Conservation (phyloP, 352 stramenopile genomes). For the Pythium periplocum region DNA sequence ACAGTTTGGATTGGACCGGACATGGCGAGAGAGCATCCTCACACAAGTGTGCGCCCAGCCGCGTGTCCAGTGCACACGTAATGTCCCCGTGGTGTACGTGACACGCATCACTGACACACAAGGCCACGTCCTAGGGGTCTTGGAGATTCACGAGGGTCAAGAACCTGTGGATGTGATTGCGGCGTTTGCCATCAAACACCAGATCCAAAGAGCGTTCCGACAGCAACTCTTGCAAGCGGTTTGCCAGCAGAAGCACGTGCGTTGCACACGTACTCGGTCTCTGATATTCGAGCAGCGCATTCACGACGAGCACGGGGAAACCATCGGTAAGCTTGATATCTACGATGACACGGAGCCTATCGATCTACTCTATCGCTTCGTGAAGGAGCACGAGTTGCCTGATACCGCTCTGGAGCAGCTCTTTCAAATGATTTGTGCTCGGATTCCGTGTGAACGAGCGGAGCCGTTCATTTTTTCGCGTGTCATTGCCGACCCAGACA, state of each 20-base stretch:
- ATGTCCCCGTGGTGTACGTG: constrained; percentile 32
- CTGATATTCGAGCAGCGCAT: constrained; percentile 48
- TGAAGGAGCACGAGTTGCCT: constrained; percentile 40
- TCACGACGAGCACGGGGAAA: constrained; percentile 11
- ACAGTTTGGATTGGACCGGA: constrained; percentile 6
- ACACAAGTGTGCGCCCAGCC: constrained; percentile 11
- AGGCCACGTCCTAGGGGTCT: constrained; percentile 24
- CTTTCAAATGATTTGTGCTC: constrained; percentile 25
- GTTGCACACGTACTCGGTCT: constrained; percentile 34
- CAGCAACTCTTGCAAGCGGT: constrained; percentile 35
- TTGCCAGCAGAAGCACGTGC: constrained; percentile 26
- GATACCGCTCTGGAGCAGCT: constrained; percentile 34
- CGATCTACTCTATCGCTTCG: constrained; percentile 68
- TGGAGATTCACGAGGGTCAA: constrained; percentile 47
- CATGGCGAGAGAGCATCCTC: constrained; percentile 14
- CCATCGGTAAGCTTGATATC: constrained; percentile 52
- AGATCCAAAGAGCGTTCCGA: constrained; percentile 21
- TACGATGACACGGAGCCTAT: constrained; percentile 61
- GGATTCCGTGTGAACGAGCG: constrained; percentile 29
- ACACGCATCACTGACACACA: constrained; percentile 26
- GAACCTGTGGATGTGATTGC: constrained; percentile 47
- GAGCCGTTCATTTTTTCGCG: constrained; percentile 49
- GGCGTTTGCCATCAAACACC: constrained; percentile 29
- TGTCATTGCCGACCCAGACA: constrained; percentile 25
- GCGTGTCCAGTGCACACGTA: constrained; percentile 35